A percentile compares a stretch with the other conserved stretches of the same genome.
phyloP scores from a whole-genome alignment of 345 rosid genomes.

The Lenwebbia sp. region DNA sequence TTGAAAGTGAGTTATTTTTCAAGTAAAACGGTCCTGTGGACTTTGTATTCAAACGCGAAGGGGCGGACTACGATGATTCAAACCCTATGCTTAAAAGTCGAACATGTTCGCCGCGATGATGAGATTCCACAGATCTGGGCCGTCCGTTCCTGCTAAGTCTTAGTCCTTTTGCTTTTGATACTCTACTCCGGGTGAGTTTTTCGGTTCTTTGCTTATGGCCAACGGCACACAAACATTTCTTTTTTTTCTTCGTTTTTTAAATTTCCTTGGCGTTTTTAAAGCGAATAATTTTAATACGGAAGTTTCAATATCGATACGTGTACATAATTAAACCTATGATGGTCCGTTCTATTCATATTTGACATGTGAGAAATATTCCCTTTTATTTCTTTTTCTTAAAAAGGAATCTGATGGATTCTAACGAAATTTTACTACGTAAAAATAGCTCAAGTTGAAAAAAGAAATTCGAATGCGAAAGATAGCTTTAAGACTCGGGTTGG shows the following conservation, averaged over 20 bases:
- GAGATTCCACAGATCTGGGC: background rate
- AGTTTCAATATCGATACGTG: background rate
- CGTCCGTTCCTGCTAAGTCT: background rate
- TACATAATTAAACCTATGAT: background rate
- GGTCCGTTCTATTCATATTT: fast-evolving
- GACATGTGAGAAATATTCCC: background rate
- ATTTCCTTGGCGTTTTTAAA: background rate
- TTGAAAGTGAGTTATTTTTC: background rate
- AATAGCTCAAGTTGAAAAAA: too few relatives aligned
- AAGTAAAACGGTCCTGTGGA: background rate
- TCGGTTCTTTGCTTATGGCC: background rate
- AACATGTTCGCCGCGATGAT: constrained; percentile 2
- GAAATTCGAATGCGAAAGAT: too few relatives aligned
- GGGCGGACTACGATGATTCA: constrained; percentile 39
- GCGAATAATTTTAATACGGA: background rate
- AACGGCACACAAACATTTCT: background rate
- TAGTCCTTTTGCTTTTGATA: background rate
- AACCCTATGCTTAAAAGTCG: constrained; percentile 39
- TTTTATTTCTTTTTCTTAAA: background rate
- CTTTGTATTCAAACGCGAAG: constrained; percentile 33
- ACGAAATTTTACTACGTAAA: too few relatives aligned
- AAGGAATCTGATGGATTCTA: too few relatives aligned
- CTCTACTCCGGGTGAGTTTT: background rate
- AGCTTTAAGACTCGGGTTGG: too few relatives aligned
- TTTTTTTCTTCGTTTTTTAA: background rate